Base-by-base conservation (phyloP, 768 basidiomycete genomes). In the Phaffia tasmanica region DNA sequence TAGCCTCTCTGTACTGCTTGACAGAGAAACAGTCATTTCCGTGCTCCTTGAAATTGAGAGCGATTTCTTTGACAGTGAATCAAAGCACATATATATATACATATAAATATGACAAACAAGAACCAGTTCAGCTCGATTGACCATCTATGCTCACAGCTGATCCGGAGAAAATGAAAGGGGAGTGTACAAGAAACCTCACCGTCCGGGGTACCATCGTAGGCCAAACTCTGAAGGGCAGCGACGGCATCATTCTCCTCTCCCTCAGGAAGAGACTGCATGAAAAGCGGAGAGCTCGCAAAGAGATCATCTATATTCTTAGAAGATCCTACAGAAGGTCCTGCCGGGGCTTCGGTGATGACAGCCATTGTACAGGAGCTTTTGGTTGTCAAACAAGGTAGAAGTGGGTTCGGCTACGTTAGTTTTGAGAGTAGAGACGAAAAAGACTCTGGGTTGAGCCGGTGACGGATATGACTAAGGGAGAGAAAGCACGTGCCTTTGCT, bases 21-120 rank as follows among this genome's bases (percentile, higher is more conserved):
- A 86, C 86, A 70, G 84, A 86, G 78, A 88, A 94, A 72, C 94
- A 89, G 64, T 93, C 91, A 74, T 97, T 98, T 5, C 92, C 95
- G 74, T 94, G 89, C 62, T 89, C 85, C 76, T 95, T 97, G 78
- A 97, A 95, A 73, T 88, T 92, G 69, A 83, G 81, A 1, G 94
- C 90, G 70, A 90, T 80, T 75, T 98, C 95, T 94, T 70, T 30
- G 50, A 46, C 5, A 23, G 29, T 15, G 46, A 49, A 3, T 21
- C 19, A 23, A 29, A 30, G n/a, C n/a, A n/a, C 15, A 15, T 50
- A 15, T n/a, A 50, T 50, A 50, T 50, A n/a, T 50, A 15, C n/a
- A n/a, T 50, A 15, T 15, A n/a, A n/a, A 50, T 15, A n/a, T 50
- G 15, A 50, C 49, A 50, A 15, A 50, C 49, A 15, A 50, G 49